Base-by-base conservation (phyloP, 345 rosid genomes). In the Salix arbutifolia region DNA sequence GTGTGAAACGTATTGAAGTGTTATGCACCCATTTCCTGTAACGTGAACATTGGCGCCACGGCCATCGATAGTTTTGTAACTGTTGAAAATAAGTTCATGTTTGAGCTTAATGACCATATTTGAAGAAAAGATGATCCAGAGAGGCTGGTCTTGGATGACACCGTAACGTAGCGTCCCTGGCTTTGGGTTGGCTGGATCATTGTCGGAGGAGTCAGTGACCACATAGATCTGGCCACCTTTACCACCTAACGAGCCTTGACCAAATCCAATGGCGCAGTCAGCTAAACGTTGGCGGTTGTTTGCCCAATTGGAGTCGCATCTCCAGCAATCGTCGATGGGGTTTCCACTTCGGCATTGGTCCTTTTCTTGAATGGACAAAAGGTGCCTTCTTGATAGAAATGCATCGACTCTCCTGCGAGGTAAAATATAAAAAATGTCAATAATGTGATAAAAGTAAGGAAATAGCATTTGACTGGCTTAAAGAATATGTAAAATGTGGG, bases 161-260 rank as follows among this genome's bases (percentile, higher is more conserved):
- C 89, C 99, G 80, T 91, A 84, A 0, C 98, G 96, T 62, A 96
- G 94, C 0, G 98, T 96, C 12, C 99, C 99, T 0, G 98, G 99
- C 0, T 82, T 81, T 1, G 99, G 99, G 84, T 92, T 84, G 0
- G 91, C 88, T 0, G 94, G 80, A 83, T 96, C 85, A 13, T 35
- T 35, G 86, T 96, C 99, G 44, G 99, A 96, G 46, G 98, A 88
- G 83, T 96, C 99, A 1, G 97, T 89, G 4, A 96, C 99, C 26
- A 88, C 80, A 78, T 96, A 96, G 88, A 92, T 86, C 65, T 82
- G 88, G 1, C 99, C 97, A 17, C 90, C 91, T 72, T 83, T 87
- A 0, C 99, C 99, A 14, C 99, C 99, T 0, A 89, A 82, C 0
- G 98, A 82, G 6, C 90, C 89, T 17, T 71, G 84, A 4, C 88